Evolutionary conservation across 2,329 filamentous ascomycete species (phyloP).

Genomic region (Calonectria hongkongensis): DNA sequence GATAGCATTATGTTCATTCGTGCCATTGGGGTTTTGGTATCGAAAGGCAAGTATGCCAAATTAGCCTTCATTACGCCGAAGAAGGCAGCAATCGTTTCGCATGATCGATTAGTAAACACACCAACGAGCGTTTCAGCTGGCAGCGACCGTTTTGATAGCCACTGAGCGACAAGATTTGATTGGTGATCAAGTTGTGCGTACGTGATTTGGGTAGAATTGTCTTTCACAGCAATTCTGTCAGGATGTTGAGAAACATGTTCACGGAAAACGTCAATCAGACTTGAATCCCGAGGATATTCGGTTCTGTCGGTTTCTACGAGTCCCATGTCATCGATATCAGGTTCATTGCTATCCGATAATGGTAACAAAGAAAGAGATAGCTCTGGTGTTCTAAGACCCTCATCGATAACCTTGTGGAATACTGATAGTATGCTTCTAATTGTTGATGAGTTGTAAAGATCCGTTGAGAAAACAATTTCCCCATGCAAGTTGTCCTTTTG

Average conservation of each 20-base stretch:
- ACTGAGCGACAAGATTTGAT: constrained; percentile 40
- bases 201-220: constrained; percentile 34
- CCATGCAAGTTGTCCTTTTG: neutral
- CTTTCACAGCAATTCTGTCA: neutral
- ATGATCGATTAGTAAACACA: constrained; percentile 38
- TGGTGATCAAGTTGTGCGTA: constrained; percentile 46
- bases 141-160: constrained; percentile 2
- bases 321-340: neutral
- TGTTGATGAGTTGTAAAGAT: neutral
- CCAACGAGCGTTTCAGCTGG: constrained; percentile 35
- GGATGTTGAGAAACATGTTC: neutral
- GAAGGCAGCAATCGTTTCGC: constrained; percentile 37
- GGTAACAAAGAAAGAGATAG: neutral
- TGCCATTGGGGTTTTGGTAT: constrained; percentile 38
- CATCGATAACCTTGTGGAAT: neutral
- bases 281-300: neutral
- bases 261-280: neutral
- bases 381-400: neutral
- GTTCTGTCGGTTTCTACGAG: neutral
- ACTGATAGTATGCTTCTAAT: neutral
- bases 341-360: neutral
- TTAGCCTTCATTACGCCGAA: constrained; percentile 45
- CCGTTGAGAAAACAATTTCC: neutral
- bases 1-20: constrained; percentile 39
- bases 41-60: constrained; percentile 45